Base-by-base conservation (phyloP, 768 basidiomycete genomes). In the Cyathus striatus region DNA sequence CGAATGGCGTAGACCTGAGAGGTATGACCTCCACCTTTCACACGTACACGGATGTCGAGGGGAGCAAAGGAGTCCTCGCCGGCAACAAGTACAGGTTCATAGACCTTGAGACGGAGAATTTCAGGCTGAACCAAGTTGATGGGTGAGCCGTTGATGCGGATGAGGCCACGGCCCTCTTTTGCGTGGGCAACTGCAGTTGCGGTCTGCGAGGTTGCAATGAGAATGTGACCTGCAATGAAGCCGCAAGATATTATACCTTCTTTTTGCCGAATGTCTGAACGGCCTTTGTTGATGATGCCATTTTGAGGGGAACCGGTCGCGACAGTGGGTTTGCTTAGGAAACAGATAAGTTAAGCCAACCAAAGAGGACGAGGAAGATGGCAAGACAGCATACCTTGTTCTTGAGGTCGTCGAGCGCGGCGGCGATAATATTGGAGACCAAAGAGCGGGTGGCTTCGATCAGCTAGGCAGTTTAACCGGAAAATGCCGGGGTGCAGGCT, bases 201-300 rank as follows among this genome's bases (percentile, higher is more conserved):
- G 61, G 95, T 97, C 95, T 94, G 54, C 7, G 46, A 48, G 17
- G 40, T 26, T 9, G 9, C 9, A 30, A 9, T 30, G n/a, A 14
- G 24, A 43, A 39, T 33, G 42, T 44, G 45, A 30, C 41, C 9
- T 53, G 39, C 42, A 17, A 23, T 38, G 40, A 24, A 42, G 30
- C 44, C 23, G 30, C 35, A 13, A 23, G 23, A 10, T 22, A 59
- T 80, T 50, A n/a, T 64, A 79, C 91, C 88, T 97, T 97, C 86
- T 98, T 98, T 90, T 98, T 98, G 70, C 95, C 95, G 73, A 98
- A 98, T 50, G 91, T 95, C 66, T 97, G 95, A 55, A 98, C 95
- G 74, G 94, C 91, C 74, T 90, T 90, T 52, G 69, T 66, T 61
- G 85, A 76, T 55, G 83, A 68, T 52, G 65, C 79, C 86, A 89